Percentiles rank a stretch among this genome's conserved stretches.
Evolutionary conservation across 1,284 basidiomycete genomes (phyloP).

Genomic region (Porodaedalea pini): DNA sequence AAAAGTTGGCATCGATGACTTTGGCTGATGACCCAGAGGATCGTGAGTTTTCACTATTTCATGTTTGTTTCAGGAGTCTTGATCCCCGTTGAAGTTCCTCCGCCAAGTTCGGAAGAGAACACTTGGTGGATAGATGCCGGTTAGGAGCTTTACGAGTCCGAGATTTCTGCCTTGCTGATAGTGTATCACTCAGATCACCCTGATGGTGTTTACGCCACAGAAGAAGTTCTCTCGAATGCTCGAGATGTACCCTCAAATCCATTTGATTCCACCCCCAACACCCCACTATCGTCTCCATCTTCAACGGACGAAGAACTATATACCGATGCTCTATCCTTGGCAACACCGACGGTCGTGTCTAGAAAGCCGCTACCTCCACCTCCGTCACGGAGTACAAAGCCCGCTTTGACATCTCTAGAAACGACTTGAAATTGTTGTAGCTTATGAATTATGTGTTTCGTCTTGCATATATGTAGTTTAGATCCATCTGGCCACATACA

Average conservation of each 20-base stretch:
- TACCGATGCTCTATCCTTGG: constrained; percentile 58
- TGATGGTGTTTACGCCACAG: constrained; percentile 56
- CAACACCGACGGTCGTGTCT: constrained; percentile 49
- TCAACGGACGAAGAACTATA: constrained; percentile 82
- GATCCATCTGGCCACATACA: too few species aligned
- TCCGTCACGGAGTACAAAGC: constrained; percentile 31
- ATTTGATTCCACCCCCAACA: constrained; percentile 62
- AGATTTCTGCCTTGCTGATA: constrained; percentile 7
- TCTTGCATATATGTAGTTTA: background rate
- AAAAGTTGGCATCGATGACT: constrained; percentile 56
- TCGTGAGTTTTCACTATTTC: constrained; percentile 33
- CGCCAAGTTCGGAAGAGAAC: constrained; percentile 69
- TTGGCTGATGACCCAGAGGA: constrained; percentile 38
- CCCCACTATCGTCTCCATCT: constrained; percentile 66
- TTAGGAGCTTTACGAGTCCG: constrained; percentile 29
- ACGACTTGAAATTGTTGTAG: background rate
- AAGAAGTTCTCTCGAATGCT: constrained; percentile 37
- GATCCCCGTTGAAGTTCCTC: constrained; percentile 52
- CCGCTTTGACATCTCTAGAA: constrained; percentile 15
- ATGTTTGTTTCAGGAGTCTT: background rate
- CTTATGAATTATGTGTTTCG: background rate
- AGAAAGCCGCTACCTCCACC: constrained; percentile 38
- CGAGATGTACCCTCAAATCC: constrained; percentile 49
- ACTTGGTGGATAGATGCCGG: constrained; percentile 77
- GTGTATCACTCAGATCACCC: constrained; percentile 47